Percentiles rank a stretch among this genome's conserved stretches.
Evolutionary conservation across 768 basidiomycete genomes (phyloP).

Genomic region (Cyclocybe aegerita): DNA sequence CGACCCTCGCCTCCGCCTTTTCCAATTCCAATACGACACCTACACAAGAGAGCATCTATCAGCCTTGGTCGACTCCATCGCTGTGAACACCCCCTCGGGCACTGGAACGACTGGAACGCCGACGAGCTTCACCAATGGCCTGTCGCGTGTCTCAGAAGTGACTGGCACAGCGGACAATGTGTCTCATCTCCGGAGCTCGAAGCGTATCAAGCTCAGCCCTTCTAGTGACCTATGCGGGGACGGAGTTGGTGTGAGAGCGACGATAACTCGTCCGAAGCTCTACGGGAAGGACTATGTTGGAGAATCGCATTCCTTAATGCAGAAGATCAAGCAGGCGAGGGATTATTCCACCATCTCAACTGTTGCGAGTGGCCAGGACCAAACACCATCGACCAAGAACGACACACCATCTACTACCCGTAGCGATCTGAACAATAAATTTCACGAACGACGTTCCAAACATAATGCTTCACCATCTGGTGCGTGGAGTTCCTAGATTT

Average conservation of each 20-base stretch:
- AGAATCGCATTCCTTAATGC: constrained; percentile 76
- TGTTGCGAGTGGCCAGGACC: constrained; percentile 40
- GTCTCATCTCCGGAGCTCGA: constrained; percentile 69
- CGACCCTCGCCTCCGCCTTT: constrained; percentile 80
- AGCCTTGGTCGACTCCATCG: constrained; percentile 92
- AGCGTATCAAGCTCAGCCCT: constrained; percentile 79
- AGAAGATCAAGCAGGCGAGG: constrained; percentile 74
- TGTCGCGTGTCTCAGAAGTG: constrained; percentile 49
- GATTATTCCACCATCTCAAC: constrained; percentile 79
- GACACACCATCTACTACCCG: constrained; percentile 21
- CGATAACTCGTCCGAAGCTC: constrained; percentile 47
- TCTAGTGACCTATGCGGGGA: constrained; percentile 56
- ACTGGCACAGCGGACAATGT: constrained; percentile 36
- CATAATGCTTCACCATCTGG: constrained; percentile 1
- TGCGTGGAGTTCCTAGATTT: constrained; percentile 1
- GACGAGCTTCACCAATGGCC: constrained; percentile 40
- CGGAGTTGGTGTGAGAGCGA: constrained; percentile 44
- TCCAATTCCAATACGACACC: constrained; percentile 95
- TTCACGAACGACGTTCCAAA: constrained; percentile 8
- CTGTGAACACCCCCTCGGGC: constrained; percentile 70
- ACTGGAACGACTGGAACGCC: constrained; percentile 48
- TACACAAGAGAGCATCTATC: constrained; percentile 94
- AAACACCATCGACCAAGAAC: constrained; percentile 23
- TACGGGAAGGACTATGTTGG: constrained; percentile 71
- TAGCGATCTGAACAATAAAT: constrained; percentile 6